Conservation (phyloP, 1,284 basidiomycete genomes). For the Cerrena zonata region DNA sequence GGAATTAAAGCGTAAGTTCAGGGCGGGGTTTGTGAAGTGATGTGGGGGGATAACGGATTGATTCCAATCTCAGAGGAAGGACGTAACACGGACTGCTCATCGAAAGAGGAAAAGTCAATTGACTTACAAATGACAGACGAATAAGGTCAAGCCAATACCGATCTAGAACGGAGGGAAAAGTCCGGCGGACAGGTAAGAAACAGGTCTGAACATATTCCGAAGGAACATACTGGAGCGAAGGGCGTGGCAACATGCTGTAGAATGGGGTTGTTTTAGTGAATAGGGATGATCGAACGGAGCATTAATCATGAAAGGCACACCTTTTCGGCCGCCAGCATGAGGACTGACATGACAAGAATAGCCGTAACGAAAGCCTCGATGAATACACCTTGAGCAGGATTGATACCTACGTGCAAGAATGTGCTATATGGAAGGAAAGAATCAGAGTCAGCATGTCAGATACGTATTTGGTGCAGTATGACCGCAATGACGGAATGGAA, state of each 20-base stretch:
- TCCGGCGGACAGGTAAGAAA: too few species aligned
- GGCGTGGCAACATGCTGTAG: constrained; percentile 53
- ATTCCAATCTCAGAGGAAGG: too few species aligned
- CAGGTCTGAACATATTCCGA: too few species aligned
- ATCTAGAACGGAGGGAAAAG: too few species aligned
- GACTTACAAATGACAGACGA: constrained; percentile 58
- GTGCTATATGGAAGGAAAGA: constrained; percentile 33
- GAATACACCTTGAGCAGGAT: constrained; percentile 55
- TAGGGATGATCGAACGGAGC: neutral
- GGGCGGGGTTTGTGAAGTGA: neutral
- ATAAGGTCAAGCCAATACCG: constrained; percentile 66
- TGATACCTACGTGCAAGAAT: constrained; percentile 38
- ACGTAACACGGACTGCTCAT: too few species aligned
- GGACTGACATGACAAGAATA: constrained; percentile 52
- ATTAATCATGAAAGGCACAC: neutral
- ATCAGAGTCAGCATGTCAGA: neutral
- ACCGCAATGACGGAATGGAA: neutral
- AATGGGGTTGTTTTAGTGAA: neutral
- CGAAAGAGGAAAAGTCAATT: neutral
- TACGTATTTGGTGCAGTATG: constrained; percentile 5
- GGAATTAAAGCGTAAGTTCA: neutral
- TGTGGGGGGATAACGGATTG: neutral
- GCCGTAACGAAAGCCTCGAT: constrained; percentile 71
- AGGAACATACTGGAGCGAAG: constrained; percentile 54
- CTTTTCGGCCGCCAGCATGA: constrained; percentile 67